These are phyloP conservation scores for Orbilia oligospora DNA, from an alignment of 2,329 filamentous ascomycete species.

Conservation along the genomic window DNA sequence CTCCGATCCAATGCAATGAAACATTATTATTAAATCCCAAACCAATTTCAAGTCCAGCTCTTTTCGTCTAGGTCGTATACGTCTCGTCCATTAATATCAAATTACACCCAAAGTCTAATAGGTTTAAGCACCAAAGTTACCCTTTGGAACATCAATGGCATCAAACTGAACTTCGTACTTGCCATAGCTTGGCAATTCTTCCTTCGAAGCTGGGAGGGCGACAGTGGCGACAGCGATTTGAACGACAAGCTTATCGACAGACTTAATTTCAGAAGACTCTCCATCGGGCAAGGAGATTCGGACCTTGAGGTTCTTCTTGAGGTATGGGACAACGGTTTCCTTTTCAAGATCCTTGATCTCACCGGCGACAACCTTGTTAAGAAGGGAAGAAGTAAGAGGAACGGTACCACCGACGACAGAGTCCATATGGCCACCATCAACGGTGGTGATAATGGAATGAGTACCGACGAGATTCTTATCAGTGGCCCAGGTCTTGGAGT, in stretches of 20 bases:
- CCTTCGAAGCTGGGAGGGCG: slow-evolving; percentile 59
- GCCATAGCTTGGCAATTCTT: slow-evolving; percentile 63
- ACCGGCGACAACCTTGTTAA: slow-evolving; percentile 65
- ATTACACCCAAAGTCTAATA: too few relatives aligned
- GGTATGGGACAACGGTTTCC: slow-evolving; percentile 65
- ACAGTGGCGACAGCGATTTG: slow-evolving; percentile 64
- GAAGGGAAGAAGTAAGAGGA: slow-evolving; percentile 66
- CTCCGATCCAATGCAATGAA: slow-evolving; percentile 8
- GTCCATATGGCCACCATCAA: slow-evolving; percentile 63
- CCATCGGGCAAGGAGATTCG: slow-evolving; percentile 62
- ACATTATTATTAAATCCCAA: slow-evolving; percentile 5
- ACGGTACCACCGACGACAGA: slow-evolving; percentile 67
- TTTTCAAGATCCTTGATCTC: slow-evolving; percentile 64
- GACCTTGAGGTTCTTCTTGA: slow-evolving; percentile 65
- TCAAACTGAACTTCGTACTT: slow-evolving; percentile 65
- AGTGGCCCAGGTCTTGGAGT: slow-evolving; percentile 65
- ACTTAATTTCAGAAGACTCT: slow-evolving; percentile 60
- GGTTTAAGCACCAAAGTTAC: slow-evolving; percentile 18
- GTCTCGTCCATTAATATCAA: neutral
- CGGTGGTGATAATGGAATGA: slow-evolving; percentile 66
- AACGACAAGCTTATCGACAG: slow-evolving; percentile 64
- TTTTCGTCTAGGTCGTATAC: neutral
- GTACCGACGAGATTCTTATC: slow-evolving; percentile 68
- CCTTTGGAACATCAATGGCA: slow-evolving; percentile 54
- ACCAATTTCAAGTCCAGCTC: slow-evolving; percentile 18